phyloP scores from a whole-genome alignment of 441 rosid species.

The Gossypium gossypioides region DNA sequence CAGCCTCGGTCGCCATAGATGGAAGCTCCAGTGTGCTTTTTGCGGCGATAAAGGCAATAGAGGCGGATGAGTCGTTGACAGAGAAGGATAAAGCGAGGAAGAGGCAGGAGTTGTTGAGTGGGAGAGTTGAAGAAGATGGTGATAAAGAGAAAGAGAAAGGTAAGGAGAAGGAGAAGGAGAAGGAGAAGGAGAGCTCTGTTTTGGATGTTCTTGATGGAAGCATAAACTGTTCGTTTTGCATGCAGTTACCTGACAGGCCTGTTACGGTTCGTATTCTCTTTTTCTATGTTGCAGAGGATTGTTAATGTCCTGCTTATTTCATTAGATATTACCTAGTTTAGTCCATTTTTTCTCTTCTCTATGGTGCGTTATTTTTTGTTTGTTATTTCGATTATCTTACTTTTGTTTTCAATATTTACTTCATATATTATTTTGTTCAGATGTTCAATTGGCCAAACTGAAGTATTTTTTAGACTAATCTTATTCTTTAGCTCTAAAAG shows the following conservation, averaged over 20 bases:
- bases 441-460: background rate
- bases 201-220: constrained; percentile 10
- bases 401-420: background rate
- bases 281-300: background rate
- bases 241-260: constrained; percentile 51
- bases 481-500: background rate
- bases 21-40: constrained; percentile 9
- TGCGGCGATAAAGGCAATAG: constrained; percentile 19
- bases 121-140: constrained; percentile 8
- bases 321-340: background rate
- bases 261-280: constrained; percentile 38
- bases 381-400: too few species aligned
- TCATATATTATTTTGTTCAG: background rate
- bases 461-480: background rate
- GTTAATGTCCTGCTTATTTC: background rate
- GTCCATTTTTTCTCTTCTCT: too few species aligned
- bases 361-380: too few species aligned
- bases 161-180: background rate
- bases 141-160: constrained; percentile 2
- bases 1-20: background rate
- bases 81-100: constrained; percentile 22
- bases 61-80: constrained; percentile 21
- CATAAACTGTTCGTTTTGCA: constrained; percentile 21
- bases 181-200: background rate
- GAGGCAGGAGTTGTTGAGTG: constrained; percentile 19